Percentiles rank a stretch among this genome's conserved stretches.
Conservation (phyloP, 331 rosid genomes). For the Spiraea crenata region DNA sequence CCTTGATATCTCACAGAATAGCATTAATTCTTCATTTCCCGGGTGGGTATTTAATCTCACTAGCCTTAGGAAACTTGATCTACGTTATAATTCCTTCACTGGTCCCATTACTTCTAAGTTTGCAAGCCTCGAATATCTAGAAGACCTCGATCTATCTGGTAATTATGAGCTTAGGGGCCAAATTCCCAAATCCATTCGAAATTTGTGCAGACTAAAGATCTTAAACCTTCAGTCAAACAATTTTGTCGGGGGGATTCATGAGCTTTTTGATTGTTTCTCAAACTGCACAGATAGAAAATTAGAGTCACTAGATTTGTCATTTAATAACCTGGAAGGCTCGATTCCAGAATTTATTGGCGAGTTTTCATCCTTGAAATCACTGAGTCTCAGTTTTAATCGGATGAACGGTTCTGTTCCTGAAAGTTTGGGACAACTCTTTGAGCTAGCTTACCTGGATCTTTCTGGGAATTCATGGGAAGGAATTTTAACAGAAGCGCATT, state of each 20-base stretch:
- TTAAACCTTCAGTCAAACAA: fast-evolving
- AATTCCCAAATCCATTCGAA: not conserved
- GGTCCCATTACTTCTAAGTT: not conserved
- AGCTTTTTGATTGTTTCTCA: not conserved
- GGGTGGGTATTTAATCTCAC: slow-evolving; percentile 1
- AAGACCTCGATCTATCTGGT: not conserved
- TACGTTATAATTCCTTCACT: fast-evolving
- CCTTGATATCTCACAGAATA: too few species aligned
- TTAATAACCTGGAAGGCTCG: not conserved
- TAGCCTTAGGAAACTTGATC: not conserved
- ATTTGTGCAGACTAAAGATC: not conserved
- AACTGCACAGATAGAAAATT: not conserved
- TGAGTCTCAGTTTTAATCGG: not conserved
- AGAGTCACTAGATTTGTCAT: not conserved
- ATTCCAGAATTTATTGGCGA: not conserved
- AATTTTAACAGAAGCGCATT: not conserved
- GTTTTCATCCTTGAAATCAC: not conserved
- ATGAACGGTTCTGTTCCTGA: not conserved
- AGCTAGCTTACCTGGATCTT: not conserved
- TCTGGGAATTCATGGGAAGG: not conserved
- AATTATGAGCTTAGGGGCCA: not conserved
- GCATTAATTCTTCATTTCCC: not conserved
- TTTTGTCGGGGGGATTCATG: not conserved
- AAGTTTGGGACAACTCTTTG: slow-evolving; percentile 4
- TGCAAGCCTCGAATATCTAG: not conserved